Evolutionary conservation across 768 basidiomycete genomes (phyloP).

Genomic region (Lentinula raphanica): DNA sequence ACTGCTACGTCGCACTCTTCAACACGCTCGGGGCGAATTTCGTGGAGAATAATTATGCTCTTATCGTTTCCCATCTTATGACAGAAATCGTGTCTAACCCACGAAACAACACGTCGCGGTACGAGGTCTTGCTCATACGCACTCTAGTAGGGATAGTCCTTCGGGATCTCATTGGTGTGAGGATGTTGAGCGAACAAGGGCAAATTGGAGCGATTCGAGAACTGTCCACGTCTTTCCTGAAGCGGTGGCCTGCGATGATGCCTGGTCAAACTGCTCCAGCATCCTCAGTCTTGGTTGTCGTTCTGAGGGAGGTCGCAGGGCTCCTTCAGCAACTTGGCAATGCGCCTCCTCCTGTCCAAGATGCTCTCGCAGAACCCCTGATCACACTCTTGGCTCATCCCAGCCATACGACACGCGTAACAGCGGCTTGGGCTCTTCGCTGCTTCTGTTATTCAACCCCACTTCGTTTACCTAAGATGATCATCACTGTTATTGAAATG

Average conservation of each 20-base stretch:
- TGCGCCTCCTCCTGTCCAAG: conserved; percentile 87
- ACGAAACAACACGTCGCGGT: conserved; percentile 50
- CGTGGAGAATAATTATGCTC: conserved; percentile 77
- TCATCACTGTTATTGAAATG: conserved; percentile 72
- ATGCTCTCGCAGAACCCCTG: conserved; percentile 80
- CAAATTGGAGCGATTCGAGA: conserved; percentile 91
- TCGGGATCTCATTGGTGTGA: conserved; percentile 79
- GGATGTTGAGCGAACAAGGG: conserved; percentile 89
- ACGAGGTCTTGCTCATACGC: conserved; percentile 70
- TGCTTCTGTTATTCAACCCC: conserved; percentile 91
- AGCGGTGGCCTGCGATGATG: conserved; percentile 91
- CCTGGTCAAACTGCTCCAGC: conserved; percentile 73
- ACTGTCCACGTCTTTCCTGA: conserved; percentile 73
- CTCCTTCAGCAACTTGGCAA: conserved; percentile 87
- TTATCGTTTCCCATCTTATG: conserved; percentile 75
- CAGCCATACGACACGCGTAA: conserved; percentile 80
- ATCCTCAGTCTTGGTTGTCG: conserved; percentile 64
- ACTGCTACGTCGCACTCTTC: conserved; percentile 79
- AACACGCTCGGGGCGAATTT: conserved; percentile 69
- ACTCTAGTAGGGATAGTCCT: conserved; percentile 73
- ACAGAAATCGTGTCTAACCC: conserved; percentile 66
- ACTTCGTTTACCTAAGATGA: conserved; percentile 72
- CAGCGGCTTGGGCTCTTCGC: conserved; percentile 81
- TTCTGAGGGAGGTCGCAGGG: conserved; percentile 78
- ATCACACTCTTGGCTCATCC: conserved; percentile 84